Evolutionary conservation across 2,329 filamentous ascomycete genomes (phyloP).

Genomic region (Ascochyta clinopodiicola): DNA sequence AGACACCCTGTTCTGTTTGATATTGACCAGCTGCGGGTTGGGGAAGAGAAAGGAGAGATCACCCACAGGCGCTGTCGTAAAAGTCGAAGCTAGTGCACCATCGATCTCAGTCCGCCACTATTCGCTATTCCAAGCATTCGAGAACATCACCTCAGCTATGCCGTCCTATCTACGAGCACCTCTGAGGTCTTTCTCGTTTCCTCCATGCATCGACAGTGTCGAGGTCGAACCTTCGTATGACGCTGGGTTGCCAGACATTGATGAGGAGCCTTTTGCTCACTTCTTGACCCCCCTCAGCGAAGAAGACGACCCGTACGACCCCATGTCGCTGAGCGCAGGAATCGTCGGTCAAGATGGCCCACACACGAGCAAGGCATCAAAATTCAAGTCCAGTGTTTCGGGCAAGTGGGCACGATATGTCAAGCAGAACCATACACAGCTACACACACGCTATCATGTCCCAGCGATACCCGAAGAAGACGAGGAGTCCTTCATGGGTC

Average conservation of each 20-base stretch:
- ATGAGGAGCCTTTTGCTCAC: constrained; percentile 53
- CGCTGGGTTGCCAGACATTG: constrained; percentile 47
- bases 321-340: constrained; percentile 47
- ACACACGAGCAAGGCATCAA: constrained; percentile 41
- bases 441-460: constrained; percentile 44
- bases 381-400: constrained; percentile 49
- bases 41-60: constrained; percentile 27
- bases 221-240: constrained; percentile 26
- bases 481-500: constrained; percentile 48
- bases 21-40: constrained; percentile 43
- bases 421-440: constrained; percentile 41
- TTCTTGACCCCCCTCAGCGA: constrained; percentile 52
- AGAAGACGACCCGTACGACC: constrained; percentile 50
- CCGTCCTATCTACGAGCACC: constrained; percentile 40
- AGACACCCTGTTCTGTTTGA: constrained; percentile 28
- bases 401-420: constrained; percentile 52
- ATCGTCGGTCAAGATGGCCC: constrained; percentile 43
- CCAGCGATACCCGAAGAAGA: constrained; percentile 38
- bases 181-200: constrained; percentile 44
- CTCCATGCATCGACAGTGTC: constrained; percentile 41
- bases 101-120: constrained; percentile 31
- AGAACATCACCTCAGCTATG: constrained; percentile 38
- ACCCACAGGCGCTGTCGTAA: constrained; percentile 29
- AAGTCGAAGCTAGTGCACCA: constrained; percentile 34
- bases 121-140: constrained; percentile 32